Evolutionary conservation across 164 flowering plant genomes (phyloP).

Genomic region (Amborella trichopoda): DNA sequence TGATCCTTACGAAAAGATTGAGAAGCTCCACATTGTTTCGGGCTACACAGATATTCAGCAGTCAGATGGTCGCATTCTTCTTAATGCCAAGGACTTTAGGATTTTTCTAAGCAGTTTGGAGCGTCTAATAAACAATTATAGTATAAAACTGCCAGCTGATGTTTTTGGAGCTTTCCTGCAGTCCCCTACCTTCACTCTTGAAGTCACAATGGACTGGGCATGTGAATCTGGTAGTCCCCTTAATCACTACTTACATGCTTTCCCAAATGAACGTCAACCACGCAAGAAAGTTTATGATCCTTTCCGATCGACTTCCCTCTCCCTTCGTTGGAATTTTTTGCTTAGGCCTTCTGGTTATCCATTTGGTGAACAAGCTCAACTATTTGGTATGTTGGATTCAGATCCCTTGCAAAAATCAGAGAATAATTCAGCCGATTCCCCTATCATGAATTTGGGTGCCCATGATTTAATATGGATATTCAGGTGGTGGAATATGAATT

Average conservation of each 20-base stretch:
- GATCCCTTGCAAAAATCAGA: conserved; percentile 14
- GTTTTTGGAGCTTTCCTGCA: conserved; percentile 51
- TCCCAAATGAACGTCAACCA: conserved; percentile 71
- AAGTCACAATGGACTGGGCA: conserved; percentile 93
- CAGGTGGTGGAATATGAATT: conserved; percentile 75
- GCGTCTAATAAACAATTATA: conserved; percentile 43
- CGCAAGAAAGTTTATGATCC: conserved; percentile 83
- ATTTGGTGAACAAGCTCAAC: conserved; percentile 25
- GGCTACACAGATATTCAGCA: conserved; percentile 68
- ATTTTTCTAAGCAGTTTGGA: conserved; percentile 79
- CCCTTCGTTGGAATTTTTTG: conserved; percentile 80
- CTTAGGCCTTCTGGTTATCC: conserved; percentile 42
- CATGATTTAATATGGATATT: conserved; percentile 96
- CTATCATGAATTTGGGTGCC: conserved; percentile 64
- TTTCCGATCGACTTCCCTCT: conserved; percentile 86
- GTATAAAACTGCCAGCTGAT: conserved; percentile 43
- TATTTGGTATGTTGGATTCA: conserved; percentile 17
- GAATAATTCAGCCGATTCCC: conserved; percentile 22
- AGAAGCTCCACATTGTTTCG: conserved; percentile 66
- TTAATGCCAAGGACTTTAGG: conserved; percentile 59
- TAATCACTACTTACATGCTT: conserved; percentile 79
- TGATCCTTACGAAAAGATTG: conserved; percentile 85
- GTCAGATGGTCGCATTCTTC: conserved; percentile 81
- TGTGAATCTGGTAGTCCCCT: conserved; percentile 89
- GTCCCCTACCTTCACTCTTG: conserved; percentile 63